Evolutionary conservation across 257 asterid genomes (phyloP), one percentile per base, ranked within the genome.

Genomic region (Salvia splendens): DNA sequence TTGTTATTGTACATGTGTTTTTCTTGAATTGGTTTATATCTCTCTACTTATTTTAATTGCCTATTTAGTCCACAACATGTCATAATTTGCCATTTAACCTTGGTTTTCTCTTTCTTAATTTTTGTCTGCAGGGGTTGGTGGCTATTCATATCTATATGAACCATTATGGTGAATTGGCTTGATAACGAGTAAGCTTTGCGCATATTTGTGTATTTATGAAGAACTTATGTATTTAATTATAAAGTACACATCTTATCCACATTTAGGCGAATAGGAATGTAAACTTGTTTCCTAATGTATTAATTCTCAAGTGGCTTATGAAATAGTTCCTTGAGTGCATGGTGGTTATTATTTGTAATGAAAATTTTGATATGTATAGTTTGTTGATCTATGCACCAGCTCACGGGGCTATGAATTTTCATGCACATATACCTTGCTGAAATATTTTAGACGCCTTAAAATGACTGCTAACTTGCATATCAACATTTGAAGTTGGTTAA

Each of bases 81-180:
- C 59, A 17, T 16, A 7, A 67, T 70, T 51, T 24, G 12, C 46
- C 53, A 54, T 67, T 30, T 64, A 64, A 24, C 50, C 62, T 42
- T 45, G 53, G 42, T 63, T 12, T 28, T 50, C 9, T 59, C 38
- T 14, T 61, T 58, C 20, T 48, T 32, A n/a, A 40, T 48, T 24
- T 17, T 72, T 57, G 24, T 60, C 36, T 53, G 40, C 87, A 91
- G 96, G 96, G 24, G 80, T 73, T 61, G 97, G 97, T 75, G 97
- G 97, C 10, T 91, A 86, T 75, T 85, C 95, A 20, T 88, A 91
- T 76, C 75, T 91, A 42, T 75, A 78, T 24, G 97, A 91, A 77
- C 95, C 96, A 43, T 81, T 86, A n/a, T 91, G 97, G 97, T 91
- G 97, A 95, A 78, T 81, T 24, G 97, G 97, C 75, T 80, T 88